A percentile compares a stretch with the other conserved stretches of the same genome.
Conservation (phyloP, 129 eudicot species). For the Saussurea involucrata region DNA sequence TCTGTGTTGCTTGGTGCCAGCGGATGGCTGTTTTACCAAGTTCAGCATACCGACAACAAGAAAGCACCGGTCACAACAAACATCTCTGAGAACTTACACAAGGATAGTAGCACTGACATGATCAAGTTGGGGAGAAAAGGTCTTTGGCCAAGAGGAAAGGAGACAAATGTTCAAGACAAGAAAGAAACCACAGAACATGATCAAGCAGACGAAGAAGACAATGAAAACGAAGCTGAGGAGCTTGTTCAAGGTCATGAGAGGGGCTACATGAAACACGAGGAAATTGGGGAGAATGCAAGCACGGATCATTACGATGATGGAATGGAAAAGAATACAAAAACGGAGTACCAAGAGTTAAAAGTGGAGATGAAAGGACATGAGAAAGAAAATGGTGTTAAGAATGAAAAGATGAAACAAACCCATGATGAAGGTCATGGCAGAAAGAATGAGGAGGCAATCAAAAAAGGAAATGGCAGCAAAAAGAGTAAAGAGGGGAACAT, state of each 20-base stretch:
- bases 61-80: constrained; percentile 13
- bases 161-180: constrained; percentile 9
- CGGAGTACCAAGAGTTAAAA: background rate
- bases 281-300: constrained; percentile 25
- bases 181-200: constrained; percentile 28
- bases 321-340: background rate
- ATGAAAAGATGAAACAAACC: background rate
- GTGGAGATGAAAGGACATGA: background rate
- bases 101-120: constrained; percentile 15
- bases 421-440: constrained; percentile 3
- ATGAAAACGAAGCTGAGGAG: constrained; percentile 37
- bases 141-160: constrained; percentile 44
- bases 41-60: constrained; percentile 59
- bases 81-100: constrained; percentile 29
- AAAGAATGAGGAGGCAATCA: constrained; percentile 6
- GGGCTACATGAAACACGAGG: constrained; percentile 4
- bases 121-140: constrained; percentile 71
- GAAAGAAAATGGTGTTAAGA: background rate
- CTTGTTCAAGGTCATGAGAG: constrained; percentile 23
- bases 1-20: constrained; percentile 53
- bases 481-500: constrained; percentile 2
- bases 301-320: constrained; percentile 13
- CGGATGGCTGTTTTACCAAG: constrained; percentile 74
- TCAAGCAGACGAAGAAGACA: constrained; percentile 21
- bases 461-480: background rate